phyloP scores from a whole-genome alignment of 306 rosid species.

The Gillenia trifoliata region DNA sequence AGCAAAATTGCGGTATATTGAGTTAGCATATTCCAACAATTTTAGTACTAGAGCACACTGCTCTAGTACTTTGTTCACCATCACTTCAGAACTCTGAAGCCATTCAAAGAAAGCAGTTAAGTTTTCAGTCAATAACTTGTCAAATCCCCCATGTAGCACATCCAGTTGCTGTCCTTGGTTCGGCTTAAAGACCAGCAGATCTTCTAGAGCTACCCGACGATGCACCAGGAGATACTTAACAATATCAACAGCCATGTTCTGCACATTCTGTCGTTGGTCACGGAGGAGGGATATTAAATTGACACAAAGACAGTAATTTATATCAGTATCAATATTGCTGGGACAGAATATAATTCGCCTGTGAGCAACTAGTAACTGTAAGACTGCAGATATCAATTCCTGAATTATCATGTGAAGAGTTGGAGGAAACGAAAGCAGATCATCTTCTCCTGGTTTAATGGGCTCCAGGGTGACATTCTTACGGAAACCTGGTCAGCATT shows the following conservation, averaged over 20 bases:
- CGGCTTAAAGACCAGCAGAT: slow-evolving; percentile 80
- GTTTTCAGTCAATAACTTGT: slow-evolving; percentile 73
- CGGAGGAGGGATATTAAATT: slow-evolving; percentile 78
- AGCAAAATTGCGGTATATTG: too few relatives aligned
- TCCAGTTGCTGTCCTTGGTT: slow-evolving; percentile 84
- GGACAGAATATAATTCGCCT: slow-evolving; percentile 89
- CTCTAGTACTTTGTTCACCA: slow-evolving; percentile 78
- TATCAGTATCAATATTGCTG: slow-evolving; percentile 85
- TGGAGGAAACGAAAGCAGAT: slow-evolving; percentile 53
- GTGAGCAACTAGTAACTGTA: slow-evolving; percentile 88
- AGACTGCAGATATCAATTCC: slow-evolving; percentile 70
- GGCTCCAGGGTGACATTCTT: slow-evolving; percentile 44
- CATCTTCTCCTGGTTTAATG: slow-evolving; percentile 66
- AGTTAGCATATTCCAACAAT: too few relatives aligned
- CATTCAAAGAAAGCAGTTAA: slow-evolving; percentile 76
- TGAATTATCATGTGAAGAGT: slow-evolving; percentile 53
- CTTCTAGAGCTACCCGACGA: slow-evolving; percentile 84
- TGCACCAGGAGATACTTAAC: slow-evolving; percentile 92
- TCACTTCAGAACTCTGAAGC: slow-evolving; percentile 65
- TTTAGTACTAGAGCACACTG: too few relatives aligned
- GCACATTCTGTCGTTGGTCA: slow-evolving; percentile 75
- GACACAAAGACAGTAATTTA: slow-evolving; percentile 89
- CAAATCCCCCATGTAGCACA: slow-evolving; percentile 93
- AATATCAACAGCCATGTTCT: slow-evolving; percentile 78
- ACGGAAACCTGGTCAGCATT: slow-evolving; percentile 61